phyloP scores from a whole-genome alignment of 208 protist genomes.

The Sergeia podlipaevii region DNA sequence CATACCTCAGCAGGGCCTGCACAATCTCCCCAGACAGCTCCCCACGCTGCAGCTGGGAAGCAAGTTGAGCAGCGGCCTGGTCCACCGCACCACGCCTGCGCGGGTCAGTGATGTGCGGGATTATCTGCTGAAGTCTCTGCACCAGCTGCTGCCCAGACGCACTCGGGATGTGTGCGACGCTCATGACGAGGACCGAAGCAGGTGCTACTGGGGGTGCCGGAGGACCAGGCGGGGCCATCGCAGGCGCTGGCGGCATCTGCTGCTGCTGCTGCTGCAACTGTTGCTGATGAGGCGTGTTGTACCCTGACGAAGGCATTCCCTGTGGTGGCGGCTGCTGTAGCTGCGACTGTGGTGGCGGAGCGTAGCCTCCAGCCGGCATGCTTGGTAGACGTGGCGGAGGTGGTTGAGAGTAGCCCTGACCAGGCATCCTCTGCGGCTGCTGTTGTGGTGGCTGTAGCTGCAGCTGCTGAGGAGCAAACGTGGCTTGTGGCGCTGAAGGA shows the following conservation, averaged over 20 bases:
- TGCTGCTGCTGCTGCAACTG: not conserved
- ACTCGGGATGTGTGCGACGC: not conserved
- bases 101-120: conserved; percentile 32
- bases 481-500: not conserved
- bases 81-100: conserved; percentile 39
- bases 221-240: not conserved
- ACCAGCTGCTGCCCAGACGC: conserved; percentile 18
- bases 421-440: not conserved
- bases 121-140: conserved; percentile 26
- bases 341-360: not conserved
- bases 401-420: no score
- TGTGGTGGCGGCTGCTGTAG: conserved; percentile 4
- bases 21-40: conserved; percentile 41
- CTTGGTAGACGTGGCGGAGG: not conserved
- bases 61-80: conserved; percentile 48
- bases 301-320: not conserved
- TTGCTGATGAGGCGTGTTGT: not conserved
- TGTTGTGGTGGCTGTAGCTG: not conserved
- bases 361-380: no score
- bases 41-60: conserved; percentile 37
- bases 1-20: conserved; percentile 40
- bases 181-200: conserved; percentile 1
- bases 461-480: not conserved
- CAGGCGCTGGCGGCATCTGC: no score
- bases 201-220: not conserved